These are phyloP conservation scores for Pythium sukuiense DNA, from an alignment of 352 stramenopile genomes.

Conservation along the genomic window DNA sequence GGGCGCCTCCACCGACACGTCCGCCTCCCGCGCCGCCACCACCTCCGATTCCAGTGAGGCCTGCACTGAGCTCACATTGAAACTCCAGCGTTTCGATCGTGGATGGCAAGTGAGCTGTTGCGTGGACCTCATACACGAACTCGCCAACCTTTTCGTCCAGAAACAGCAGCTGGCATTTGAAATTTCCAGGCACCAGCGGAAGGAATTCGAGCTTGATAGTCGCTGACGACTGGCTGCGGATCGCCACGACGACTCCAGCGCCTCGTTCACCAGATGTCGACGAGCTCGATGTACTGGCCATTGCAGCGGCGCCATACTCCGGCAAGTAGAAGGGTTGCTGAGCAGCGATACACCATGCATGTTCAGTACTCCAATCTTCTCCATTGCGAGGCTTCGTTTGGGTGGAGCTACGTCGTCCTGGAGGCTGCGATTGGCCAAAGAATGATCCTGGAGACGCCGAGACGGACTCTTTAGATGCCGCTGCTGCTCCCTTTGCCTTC, in stretches of 20 bases:
- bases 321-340: conserved; percentile 79
- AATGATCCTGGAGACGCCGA: conserved; percentile 1
- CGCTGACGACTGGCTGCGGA: conserved; percentile 51
- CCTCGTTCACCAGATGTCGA: conserved; percentile 6
- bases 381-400: conserved; percentile 32
- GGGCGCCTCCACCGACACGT: conserved; percentile 27
- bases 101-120: conserved; percentile 70
- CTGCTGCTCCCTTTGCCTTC: background rate
- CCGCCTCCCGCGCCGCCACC: conserved; percentile 8
- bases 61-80: conserved; percentile 55
- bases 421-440: conserved; percentile 5
- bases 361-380: conserved; percentile 38
- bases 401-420: conserved; percentile 9
- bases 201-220: conserved; percentile 89
- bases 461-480: conserved; percentile 5
- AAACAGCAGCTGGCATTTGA: conserved; percentile 90
- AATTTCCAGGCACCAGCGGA: conserved; percentile 84
- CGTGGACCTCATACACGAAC: conserved; percentile 92
- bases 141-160: conserved; percentile 92
- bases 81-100: conserved; percentile 81
- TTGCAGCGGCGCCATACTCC: conserved; percentile 33
- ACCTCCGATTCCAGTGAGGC: conserved; percentile 2
- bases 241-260: conserved; percentile 31
- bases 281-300: conserved; percentile 1
- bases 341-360: conserved; percentile 59